These are phyloP conservation scores for Penicillium polonicum DNA, from an alignment of 2,329 filamentous ascomycete genomes.

Conservation along the genomic window DNA sequence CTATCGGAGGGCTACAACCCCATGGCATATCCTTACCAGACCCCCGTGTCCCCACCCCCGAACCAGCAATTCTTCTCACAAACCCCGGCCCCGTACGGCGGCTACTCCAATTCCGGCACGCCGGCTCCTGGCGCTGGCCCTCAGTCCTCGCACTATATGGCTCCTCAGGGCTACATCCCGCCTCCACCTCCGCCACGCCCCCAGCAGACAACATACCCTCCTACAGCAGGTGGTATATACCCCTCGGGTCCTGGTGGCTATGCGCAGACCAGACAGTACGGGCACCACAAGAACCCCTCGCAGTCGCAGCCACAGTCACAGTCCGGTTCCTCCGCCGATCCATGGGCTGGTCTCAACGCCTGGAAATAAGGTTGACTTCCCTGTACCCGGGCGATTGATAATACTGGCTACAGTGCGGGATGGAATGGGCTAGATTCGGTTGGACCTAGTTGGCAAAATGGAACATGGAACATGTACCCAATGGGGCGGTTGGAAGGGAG, in stretches of 20 bases:
- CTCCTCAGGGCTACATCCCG: slow-evolving; percentile 63
- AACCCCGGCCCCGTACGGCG: slow-evolving; percentile 35
- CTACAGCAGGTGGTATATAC: slow-evolving; percentile 53
- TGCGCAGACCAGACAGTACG: slow-evolving; percentile 49
- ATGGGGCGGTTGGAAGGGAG: not conserved
- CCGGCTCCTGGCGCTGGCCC: slow-evolving; percentile 27
- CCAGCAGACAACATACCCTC: slow-evolving; percentile 48
- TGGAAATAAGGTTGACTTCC: slow-evolving; percentile 56
- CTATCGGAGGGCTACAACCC: slow-evolving; percentile 50
- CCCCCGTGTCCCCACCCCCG: slow-evolving; percentile 45
- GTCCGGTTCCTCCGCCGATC: slow-evolving; percentile 50
- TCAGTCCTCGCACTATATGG: slow-evolving; percentile 47
- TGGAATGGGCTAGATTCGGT: not conserved
- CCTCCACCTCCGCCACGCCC: slow-evolving; percentile 66
- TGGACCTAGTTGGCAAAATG: slow-evolving; percentile 1
- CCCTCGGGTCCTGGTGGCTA: slow-evolving; percentile 56
- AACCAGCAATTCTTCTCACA: slow-evolving; percentile 41
- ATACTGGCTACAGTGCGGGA: not conserved
- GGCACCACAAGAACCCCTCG: slow-evolving; percentile 40
- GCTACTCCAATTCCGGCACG: slow-evolving; percentile 36
- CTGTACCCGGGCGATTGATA: not conserved
- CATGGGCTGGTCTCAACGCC: slow-evolving; percentile 68
- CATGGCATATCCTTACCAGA: slow-evolving; percentile 50
- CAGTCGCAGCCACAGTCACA: slow-evolving; percentile 33
- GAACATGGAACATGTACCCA: not conserved